Percentiles rank a stretch among this genome's conserved stretches.
phyloP scores from a whole-genome alignment of 2,329 filamentous ascomycete species.

The Colletotrichum sidae region DNA sequence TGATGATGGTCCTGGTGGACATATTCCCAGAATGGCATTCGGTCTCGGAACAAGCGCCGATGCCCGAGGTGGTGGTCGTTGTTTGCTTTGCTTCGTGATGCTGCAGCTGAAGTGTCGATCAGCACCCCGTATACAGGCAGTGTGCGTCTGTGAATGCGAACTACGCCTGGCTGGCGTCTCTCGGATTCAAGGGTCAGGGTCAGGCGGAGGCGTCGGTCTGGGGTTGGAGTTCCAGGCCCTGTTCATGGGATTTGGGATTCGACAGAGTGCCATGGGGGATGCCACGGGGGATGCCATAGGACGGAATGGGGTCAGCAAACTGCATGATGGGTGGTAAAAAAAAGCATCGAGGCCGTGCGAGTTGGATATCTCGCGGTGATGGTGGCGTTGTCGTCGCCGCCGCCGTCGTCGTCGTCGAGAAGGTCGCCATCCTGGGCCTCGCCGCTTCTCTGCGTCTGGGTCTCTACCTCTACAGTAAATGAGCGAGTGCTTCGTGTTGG shows the following conservation, averaged over 20 bases:
- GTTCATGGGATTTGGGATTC: background rate
- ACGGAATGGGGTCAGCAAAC: slow-evolving; percentile 10
- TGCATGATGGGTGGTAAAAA: slow-evolving; percentile 12
- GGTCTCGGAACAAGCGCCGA: background rate
- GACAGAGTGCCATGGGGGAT: background rate
- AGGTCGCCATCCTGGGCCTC: slow-evolving; percentile 19
- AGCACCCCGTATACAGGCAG: background rate
- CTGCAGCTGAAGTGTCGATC: slow-evolving; percentile 14
- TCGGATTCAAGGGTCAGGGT: slow-evolving; percentile 4
- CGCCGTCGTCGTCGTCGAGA: slow-evolving; percentile 1
- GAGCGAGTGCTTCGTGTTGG: slow-evolving; percentile 3
- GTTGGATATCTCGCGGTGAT: slow-evolving; percentile 8
- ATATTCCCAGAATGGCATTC: background rate
- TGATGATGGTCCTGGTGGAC: slow-evolving; percentile 1
- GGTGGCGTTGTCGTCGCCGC: background rate
- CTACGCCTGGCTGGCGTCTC: background rate
- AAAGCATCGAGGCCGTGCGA: slow-evolving; percentile 20
- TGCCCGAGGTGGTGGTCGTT: background rate
- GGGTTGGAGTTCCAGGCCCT: slow-evolving; percentile 23
- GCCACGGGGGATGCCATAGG: background rate
- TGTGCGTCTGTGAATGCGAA: background rate
- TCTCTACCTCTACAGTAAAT: no score
- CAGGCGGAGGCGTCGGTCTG: slow-evolving; percentile 12
- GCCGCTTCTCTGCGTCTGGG: background rate
- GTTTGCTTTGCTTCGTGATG: no score